Base-by-base conservation (phyloP, 257 asterid genomes). In the Verbena officinalis region DNA sequence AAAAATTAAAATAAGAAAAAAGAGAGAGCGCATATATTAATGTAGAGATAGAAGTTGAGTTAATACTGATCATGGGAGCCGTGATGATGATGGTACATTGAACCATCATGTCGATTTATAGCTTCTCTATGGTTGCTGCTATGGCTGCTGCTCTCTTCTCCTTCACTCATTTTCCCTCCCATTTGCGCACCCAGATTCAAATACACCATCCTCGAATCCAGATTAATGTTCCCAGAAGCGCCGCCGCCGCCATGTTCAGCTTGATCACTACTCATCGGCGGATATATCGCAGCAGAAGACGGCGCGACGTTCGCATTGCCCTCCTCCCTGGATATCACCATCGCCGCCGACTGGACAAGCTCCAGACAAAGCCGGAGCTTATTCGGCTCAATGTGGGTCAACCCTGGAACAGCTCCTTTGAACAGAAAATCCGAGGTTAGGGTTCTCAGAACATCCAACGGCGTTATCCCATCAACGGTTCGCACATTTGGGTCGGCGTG, bases 401-500 rank as follows among this genome's bases (percentile, higher is more conserved):
- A 11, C n/a, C 98, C 98, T 0, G 96, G 98, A 3, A 89, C 86
- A 1, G 93, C 95, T 1, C 98, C 98, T 34, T 92, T 92, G 67
- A 92, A 92, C 0, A 92, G 60, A 30, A 92, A 92, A 67, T 92
- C 97, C 7, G 98, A 92, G 0, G 98, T 92, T 75, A 92, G 95
- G 91, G 96, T 89, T 77, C 97, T 76, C 9, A 92, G 84, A 1
- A 89, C 84, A 15, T 89, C 98, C 22, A 89, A 61, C 0, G 98
- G 98, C 1, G 97, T 92, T 27, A 89, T 48, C 9, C 96, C 97
- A 14, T 89, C 96, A 0, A 89, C 80, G 1, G 95, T 89, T 8
- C 98, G 70, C 5, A 85, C 96, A 14, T 83, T 87, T 0, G 98
- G 98, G 39, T 92, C 96, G 3, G 98, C 98, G 55, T 92, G 98